Evolutionary conservation across 495 filamentous ascomycete species (phyloP).

Genomic region (Acidomyces sp.): DNA sequence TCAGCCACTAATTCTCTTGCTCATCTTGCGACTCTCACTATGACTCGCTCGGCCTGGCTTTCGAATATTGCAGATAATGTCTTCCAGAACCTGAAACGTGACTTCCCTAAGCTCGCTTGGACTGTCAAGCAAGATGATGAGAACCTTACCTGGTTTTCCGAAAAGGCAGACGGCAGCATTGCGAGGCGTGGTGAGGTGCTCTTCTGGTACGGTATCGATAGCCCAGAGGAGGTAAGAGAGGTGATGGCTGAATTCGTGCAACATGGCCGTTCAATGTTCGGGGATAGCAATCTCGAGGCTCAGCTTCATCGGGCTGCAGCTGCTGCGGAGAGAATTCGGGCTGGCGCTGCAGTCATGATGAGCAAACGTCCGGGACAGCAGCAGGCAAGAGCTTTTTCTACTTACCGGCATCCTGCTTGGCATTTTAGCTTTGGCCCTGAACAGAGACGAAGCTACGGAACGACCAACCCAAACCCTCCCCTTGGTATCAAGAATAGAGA

Average conservation of each 20-base stretch:
- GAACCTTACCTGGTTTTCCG: conserved; percentile 97
- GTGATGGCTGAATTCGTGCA: conserved; percentile 79
- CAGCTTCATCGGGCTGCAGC: conserved; percentile 66
- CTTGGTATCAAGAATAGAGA: conserved; percentile 84
- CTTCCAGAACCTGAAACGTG: conserved; percentile 83
- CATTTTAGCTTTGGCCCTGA: conserved; percentile 5
- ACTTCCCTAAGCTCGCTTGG: conserved; percentile 84
- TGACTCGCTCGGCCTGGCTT: conserved; percentile 90
- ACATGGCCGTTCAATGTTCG: conserved; percentile 77
- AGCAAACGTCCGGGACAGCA: conserved; percentile 33
- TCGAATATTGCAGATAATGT: conserved; percentile 97
- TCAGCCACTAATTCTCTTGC: conserved; percentile 40
- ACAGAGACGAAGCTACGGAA: conserved; percentile 38
- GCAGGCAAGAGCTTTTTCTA: conserved; percentile 13
- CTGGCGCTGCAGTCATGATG: conserved; percentile 15
- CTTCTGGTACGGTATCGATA: conserved; percentile 92
- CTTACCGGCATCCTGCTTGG: conserved; percentile 1
- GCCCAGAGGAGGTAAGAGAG: conserved; percentile 68
- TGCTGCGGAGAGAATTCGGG: conserved; percentile 34
- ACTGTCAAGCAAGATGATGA: conserved; percentile 95
- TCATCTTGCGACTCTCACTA: conserved; percentile 83
- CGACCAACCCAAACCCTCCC: conserved; percentile 95
- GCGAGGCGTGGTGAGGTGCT: conserved; percentile 68
- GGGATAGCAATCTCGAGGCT: conserved; percentile 78
- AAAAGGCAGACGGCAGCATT: conserved; percentile 88